Base-by-base conservation (phyloP, 257 asterid species). In the Solanum virginianum region DNA sequence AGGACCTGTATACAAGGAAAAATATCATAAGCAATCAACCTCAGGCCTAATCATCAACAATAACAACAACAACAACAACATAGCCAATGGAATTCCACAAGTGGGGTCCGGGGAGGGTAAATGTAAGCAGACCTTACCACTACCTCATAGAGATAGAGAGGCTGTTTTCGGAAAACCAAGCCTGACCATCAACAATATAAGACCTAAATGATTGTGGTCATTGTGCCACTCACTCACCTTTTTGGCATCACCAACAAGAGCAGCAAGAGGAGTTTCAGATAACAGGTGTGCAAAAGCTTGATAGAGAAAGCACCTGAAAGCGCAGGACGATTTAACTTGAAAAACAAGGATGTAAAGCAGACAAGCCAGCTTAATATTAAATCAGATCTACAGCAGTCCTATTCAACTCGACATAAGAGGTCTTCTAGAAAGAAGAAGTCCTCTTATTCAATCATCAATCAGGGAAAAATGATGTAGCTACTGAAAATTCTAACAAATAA, bases 211-310 rank as follows among this genome's bases (percentile, higher is more conserved):
- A 26, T 53, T 54, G 20, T 45, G 66, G 79, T 79, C 83, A 54
- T 53, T 79, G 51, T 1, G 13, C 45, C 17, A 2, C 66, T 39
- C 43, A 57, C 94, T 86, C 80, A 95, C 99, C 97, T 90, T 92
- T 86, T 90, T 90, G 89, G 98, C 94, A 80, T 94, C 98, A 75
- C 92, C 89, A 89, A 97, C 63, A 86, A 95, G 85, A 88, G 95
- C 98, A 65, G 89, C 85, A 84, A 90, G 86, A 24, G 99, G 99
- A 89, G 98, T 86, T 89, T 92, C 92, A 15, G 92, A 88, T 53
- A 95, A 90, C 83, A 97, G 84, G 83, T 97, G 96, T 36, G 98
- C 95, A 86, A 92, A 86, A 65, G 98, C 95, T 85, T 94, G 89
- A 84, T 88, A 90, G 45, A 94, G 93, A 95, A 97, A 92, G 81